Percentiles rank a stretch among this genome's conserved stretches.
These are phyloP conservation scores for Aureobasidium sp. DNA, from an alignment of 2,329 filamentous ascomycete genomes.

Conservation along the genomic window DNA sequence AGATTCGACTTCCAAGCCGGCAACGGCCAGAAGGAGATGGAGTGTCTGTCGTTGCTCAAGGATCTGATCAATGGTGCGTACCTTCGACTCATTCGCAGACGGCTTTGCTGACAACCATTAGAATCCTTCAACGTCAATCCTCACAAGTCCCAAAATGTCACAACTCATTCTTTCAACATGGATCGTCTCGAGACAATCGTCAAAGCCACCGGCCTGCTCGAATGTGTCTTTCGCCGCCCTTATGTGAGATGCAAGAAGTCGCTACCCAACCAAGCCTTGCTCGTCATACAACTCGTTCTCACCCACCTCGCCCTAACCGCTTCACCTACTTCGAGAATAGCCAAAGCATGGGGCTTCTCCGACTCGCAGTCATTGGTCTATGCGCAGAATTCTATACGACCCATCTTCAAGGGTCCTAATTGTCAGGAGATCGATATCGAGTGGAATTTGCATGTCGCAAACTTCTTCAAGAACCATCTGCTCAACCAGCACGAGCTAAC, in stretches of 20 bases:
- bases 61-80: slow-evolving; percentile 40
- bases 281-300: slow-evolving; percentile 27
- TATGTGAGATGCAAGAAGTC: not conserved
- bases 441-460: slow-evolving; percentile 42
- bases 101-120: slow-evolving; percentile 16
- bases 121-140: slow-evolving; percentile 28
- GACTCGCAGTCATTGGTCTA: slow-evolving; percentile 42
- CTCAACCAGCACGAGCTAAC: slow-evolving; percentile 29
- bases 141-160: slow-evolving; percentile 17
- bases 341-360: slow-evolving; percentile 31
- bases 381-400: slow-evolving; percentile 24
- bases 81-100: too few relatives aligned
- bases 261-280: slow-evolving; percentile 1
- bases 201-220: slow-evolving; percentile 19
- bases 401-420: slow-evolving; percentile 36
- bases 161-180: slow-evolving; percentile 28
- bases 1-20: slow-evolving; percentile 25
- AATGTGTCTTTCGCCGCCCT: slow-evolving; percentile 13
- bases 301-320: slow-evolving; percentile 19
- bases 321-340: not conserved
- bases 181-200: slow-evolving; percentile 27
- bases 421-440: slow-evolving; percentile 36
- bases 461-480: slow-evolving; percentile 50
- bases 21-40: slow-evolving; percentile 24
- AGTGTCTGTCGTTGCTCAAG: slow-evolving; percentile 32